A percentile compares a stretch with the other conserved stretches of the same genome.
Evolutionary conservation across 805 yeast species (phyloP).

Genomic region (Suhomyces sp.): DNA sequence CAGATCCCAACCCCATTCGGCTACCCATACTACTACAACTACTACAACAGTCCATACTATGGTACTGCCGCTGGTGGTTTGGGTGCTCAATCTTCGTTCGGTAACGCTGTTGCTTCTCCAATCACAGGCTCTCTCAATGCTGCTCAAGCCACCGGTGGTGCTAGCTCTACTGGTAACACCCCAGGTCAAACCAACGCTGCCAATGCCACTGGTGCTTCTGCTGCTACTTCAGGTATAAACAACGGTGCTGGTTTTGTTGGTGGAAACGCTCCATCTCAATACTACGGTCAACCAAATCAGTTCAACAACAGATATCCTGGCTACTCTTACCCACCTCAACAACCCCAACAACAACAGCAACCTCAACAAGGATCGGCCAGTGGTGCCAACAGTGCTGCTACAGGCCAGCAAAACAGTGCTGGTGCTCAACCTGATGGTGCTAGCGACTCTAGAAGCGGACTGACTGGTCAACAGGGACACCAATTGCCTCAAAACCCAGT

Average conservation of each 20-base stretch:
- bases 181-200: constrained; percentile 6
- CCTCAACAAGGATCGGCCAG: constrained; percentile 17
- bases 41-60: constrained; percentile 41
- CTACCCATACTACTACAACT: constrained; percentile 43
- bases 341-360: constrained; percentile 24
- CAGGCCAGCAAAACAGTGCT: constrained; percentile 13
- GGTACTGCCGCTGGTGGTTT: constrained; percentile 29
- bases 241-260: constrained; percentile 12
- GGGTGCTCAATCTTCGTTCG: constrained; percentile 20
- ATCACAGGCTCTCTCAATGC: constrained; percentile 6
- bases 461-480: constrained; percentile 18
- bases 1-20: constrained; percentile 37
- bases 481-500: constrained; percentile 26
- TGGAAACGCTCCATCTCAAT: constrained; percentile 20
- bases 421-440: constrained; percentile 10
- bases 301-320: constrained; percentile 30
- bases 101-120: constrained; percentile 12
- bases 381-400: constrained; percentile 11
- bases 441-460: constrained; percentile 12
- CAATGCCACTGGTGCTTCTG: constrained; percentile 4
- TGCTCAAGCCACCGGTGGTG: constrained; percentile 8
- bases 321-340: constrained; percentile 27
- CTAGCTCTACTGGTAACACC: constrained; percentile 10
- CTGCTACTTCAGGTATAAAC: constrained; percentile 5
- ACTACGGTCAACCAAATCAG: constrained; percentile 29